A percentile compares a stretch with the other conserved stretches of the same genome.
Evolutionary conservation across 495 filamentous ascomycete genomes (phyloP).

Genomic region (Aspergillus sclerotioniger): DNA sequence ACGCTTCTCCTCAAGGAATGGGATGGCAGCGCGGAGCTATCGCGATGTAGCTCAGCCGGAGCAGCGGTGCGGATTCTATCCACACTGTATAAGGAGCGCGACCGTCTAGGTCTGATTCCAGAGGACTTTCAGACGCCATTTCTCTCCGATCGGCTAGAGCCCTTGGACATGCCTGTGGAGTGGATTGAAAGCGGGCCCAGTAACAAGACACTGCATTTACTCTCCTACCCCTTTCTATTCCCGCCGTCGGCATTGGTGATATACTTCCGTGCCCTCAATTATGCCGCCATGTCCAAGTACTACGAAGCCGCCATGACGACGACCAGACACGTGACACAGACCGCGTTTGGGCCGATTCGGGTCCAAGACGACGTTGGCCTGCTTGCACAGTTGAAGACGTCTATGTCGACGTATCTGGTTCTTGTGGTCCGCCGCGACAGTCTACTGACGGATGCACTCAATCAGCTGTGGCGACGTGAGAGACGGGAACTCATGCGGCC

Average conservation of each 20-base stretch:
- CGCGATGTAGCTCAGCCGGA: constrained; percentile 63
- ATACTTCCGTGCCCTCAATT: constrained; percentile 89
- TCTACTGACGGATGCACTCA: constrained; percentile 73
- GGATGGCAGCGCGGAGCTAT: constrained; percentile 70
- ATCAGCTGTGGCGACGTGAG: constrained; percentile 85
- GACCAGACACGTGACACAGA: constrained; percentile 58
- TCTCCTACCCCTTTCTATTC: constrained; percentile 82
- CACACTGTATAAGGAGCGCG: constrained; percentile 66
- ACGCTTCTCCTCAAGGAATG: constrained; percentile 73
- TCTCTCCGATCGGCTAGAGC: constrained; percentile 74
- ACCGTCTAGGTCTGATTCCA: constrained; percentile 59
- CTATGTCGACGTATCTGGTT: constrained; percentile 70
- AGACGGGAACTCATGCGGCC: constrained; percentile 78
- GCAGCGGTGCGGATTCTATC: constrained; percentile 71
- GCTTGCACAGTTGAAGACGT: constrained; percentile 58
- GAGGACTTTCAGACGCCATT: constrained; percentile 72
- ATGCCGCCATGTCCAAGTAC: constrained; percentile 72
- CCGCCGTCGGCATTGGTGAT: constrained; percentile 67
- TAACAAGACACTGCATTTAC: constrained; percentile 67
- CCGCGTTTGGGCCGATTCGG: constrained; percentile 47
- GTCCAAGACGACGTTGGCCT: constrained; percentile 50
- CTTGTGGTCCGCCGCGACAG: constrained; percentile 70
- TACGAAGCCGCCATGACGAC: constrained; percentile 68
- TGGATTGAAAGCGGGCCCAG: constrained; percentile 59
- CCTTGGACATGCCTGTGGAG: constrained; percentile 68